phyloP scores from a whole-genome alignment of 192 early-diverging fungal genomes.

The Gigaspora rosea region DNA sequence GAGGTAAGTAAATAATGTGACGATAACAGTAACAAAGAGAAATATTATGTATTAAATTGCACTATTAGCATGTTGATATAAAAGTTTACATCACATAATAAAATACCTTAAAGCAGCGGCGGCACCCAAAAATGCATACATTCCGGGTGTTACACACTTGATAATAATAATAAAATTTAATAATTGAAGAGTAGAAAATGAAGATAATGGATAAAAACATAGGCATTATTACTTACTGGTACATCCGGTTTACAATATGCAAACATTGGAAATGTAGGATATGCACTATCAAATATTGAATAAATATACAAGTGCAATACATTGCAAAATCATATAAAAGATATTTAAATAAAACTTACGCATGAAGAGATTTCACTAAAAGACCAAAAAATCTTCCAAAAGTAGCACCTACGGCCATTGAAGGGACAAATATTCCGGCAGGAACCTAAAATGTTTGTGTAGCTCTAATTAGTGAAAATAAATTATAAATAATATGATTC shows the following conservation, averaged over 20 bases:
- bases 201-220: neutral
- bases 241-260: slow-evolving; percentile 74
- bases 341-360: neutral
- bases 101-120: slow-evolving; percentile 71
- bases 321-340: neutral
- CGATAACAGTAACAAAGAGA: neutral
- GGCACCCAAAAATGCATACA: slow-evolving; percentile 93
- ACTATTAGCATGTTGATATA: neutral
- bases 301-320: neutral
- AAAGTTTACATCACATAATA: neutral
- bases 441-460: slow-evolving; percentile 56
- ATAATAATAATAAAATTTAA: neutral
- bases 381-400: slow-evolving; percentile 91
- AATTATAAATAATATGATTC: no score
- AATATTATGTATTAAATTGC: no score
- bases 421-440: slow-evolving; percentile 92
- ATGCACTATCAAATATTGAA: slow-evolving; percentile 34
- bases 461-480: no score
- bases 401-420: slow-evolving; percentile 91
- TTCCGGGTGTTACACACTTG: slow-evolving; percentile 89
- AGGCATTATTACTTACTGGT: slow-evolving; percentile 33
- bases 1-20: neutral
- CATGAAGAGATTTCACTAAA: slow-evolving; percentile 68
- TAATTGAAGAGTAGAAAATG: neutral
- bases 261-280: slow-evolving; percentile 71